Evolutionary conservation across 345 rosid genomes (phyloP), one percentile per base, ranked within the genome.

Genomic region (Syzygium aromaticum): DNA sequence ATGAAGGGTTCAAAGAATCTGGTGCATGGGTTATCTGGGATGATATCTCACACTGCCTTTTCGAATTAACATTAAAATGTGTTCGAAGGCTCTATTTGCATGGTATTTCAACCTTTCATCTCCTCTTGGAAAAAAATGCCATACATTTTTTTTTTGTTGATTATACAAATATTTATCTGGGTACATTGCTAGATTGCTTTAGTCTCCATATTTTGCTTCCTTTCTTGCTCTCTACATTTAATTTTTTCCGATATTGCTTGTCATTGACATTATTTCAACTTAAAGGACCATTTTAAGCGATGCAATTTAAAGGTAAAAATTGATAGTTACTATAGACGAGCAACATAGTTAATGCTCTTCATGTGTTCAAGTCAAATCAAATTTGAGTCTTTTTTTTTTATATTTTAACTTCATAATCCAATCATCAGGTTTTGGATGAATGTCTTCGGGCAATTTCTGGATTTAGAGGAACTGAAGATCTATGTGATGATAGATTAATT

Each of bases 381-480:
- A 73, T 73, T 73, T 73, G 27, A 38, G 27, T 38, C 10, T 17
- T 33, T 17, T 33, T 33, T 8, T 67, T 38, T 19, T 61, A 38
- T 73, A 40, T 73, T 23, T 73, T 84, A 54, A 84, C 59, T 84
- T 53, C 30, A 84, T 56, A 28, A 84, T 51, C 54, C 49, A 53
- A 49, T 77, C 85, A 88, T 88, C 93, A 97, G 98, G 98, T 95
- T 85, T 92, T 96, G 92, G 99, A 97, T 92, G 98, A 93, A 87
- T 93, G 94, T 89, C 98, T 97, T 89, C 95, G 98, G 86, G 98
- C 97, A 80, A 89, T 94, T 90, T 95, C 95, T 95, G 99, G 98
- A 91, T 96, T 93, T 90, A 95, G 92, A 91, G 99, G 98, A 93
- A 97, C 95, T 38, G 99, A 95, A 91, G 98, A 95, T 90, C 95